Conservation (phyloP, 2,329 filamentous ascomycete species). For the Gnomoniopsis sp. region DNA sequence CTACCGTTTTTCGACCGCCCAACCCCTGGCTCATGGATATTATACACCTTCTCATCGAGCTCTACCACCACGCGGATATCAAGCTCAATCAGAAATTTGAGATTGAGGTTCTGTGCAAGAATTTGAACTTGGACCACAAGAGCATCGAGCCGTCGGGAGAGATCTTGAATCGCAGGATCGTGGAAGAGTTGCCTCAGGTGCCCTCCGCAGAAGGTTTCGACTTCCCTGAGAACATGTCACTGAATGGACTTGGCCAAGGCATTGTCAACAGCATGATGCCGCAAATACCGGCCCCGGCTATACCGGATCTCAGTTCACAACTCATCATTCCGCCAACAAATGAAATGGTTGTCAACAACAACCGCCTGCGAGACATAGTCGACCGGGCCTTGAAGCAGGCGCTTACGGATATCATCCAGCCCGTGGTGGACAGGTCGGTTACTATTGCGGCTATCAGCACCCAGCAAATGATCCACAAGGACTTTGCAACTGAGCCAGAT, state of each 20-base stretch:
- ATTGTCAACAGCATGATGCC: constrained; percentile 73
- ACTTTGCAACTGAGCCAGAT: constrained; percentile 90
- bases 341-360: constrained; percentile 71
- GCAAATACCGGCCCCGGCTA: constrained; percentile 70
- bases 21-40: constrained; percentile 99
- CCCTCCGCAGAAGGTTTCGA: constrained; percentile 68
- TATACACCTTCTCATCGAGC: constrained; percentile 81
- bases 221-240: constrained; percentile 75
- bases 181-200: constrained; percentile 60
- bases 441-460: constrained; percentile 98
- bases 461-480: constrained; percentile 90
- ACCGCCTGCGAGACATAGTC: constrained; percentile 72
- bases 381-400: constrained; percentile 82
- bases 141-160: constrained; percentile 82
- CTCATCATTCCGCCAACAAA: constrained; percentile 79
- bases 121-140: constrained; percentile 87
- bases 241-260: constrained; percentile 69
- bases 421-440: constrained; percentile 94
- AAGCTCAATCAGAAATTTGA: constrained; percentile 98
- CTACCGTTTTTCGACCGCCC: constrained; percentile 86
- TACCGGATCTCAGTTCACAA: constrained; percentile 79
- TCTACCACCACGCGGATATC: constrained; percentile 89
- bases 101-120: constrained; percentile 95
- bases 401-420: constrained; percentile 93
- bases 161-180: constrained; percentile 70